Evolutionary conservation across 176 grass and related monocot species (phyloP).

Genomic region (Avena insularis): DNA sequence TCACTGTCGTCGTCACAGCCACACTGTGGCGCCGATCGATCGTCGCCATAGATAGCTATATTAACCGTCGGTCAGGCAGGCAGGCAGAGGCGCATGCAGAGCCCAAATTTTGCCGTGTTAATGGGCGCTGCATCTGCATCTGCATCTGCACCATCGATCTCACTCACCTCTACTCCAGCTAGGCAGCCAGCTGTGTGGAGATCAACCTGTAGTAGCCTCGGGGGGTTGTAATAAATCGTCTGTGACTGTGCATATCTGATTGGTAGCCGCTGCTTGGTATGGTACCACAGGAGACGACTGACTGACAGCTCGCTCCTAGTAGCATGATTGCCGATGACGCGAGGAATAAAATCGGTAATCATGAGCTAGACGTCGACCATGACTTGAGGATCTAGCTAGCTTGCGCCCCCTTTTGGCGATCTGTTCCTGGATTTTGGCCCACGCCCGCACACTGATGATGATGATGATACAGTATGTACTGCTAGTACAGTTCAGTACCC

Average conservation of each 20-base stretch:
- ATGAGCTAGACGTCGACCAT: neutral
- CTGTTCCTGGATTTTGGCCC: neutral
- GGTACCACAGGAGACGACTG: neutral
- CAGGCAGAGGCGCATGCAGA: neutral
- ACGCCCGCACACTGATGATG: neutral
- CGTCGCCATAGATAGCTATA: neutral
- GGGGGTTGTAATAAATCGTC: neutral
- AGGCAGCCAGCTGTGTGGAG: neutral
- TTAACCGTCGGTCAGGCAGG: neutral
- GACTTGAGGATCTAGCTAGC: neutral
- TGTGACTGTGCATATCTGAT: neutral
- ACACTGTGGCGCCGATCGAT: neutral
- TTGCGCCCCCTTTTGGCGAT: neutral
- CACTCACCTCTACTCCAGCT: neutral
- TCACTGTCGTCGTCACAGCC: neutral
- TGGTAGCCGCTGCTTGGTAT: neutral
- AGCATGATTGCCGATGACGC: neutral
- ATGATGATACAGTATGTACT: neutral
- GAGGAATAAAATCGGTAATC: slow-evolving; percentile 15
- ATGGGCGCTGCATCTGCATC: neutral
- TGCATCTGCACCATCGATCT: neutral
- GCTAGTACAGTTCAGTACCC: neutral
- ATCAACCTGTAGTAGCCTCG: neutral
- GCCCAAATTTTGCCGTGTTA: slow-evolving; percentile 6
- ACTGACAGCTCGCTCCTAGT: neutral